A percentile compares a stretch with the other conserved stretches of the same genome.
These are phyloP conservation scores for Medicago arabica DNA, from an alignment of 306 rosid genomes.

Conservation along the genomic window DNA sequence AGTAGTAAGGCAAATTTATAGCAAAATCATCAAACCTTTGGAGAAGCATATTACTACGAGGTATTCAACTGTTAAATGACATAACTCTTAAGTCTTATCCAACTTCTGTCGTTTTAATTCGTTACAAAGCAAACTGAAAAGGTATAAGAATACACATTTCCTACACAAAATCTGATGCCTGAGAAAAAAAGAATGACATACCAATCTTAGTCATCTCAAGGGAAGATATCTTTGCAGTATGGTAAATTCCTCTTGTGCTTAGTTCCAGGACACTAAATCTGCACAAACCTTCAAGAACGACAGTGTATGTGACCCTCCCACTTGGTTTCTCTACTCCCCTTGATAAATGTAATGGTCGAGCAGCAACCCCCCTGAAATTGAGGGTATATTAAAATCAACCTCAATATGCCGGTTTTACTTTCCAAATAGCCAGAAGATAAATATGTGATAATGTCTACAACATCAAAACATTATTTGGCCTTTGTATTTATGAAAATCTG, in stretches of 20 bases:
- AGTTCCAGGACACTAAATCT: slow-evolving; percentile 93
- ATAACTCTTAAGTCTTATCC: slow-evolving; percentile 15
- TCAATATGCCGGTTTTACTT: slow-evolving; percentile 30
- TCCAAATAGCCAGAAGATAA: slow-evolving; percentile 21
- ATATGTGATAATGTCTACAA: slow-evolving; percentile 19
- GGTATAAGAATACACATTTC: slow-evolving; percentile 5
- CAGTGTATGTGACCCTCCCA: slow-evolving; percentile 96
- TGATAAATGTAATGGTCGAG: slow-evolving; percentile 93
- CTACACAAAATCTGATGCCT: slow-evolving; percentile 13
- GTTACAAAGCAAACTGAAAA: slow-evolving; percentile 11
- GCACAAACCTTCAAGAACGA: slow-evolving; percentile 96
- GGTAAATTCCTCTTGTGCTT: slow-evolving; percentile 95
- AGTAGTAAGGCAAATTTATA: background rate
- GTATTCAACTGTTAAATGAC: slow-evolving; percentile 12
- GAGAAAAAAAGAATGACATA: slow-evolving; percentile 43
- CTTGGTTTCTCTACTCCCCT: slow-evolving; percentile 99
- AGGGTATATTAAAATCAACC: slow-evolving; percentile 43
- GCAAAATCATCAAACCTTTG: slow-evolving; percentile 24
- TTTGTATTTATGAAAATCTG: slow-evolving; percentile 7
- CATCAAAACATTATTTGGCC: slow-evolving; percentile 1
- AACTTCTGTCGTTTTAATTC: slow-evolving; percentile 15
- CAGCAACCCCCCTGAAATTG: slow-evolving; percentile 92
- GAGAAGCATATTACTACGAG: slow-evolving; percentile 19
- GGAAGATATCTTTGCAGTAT: slow-evolving; percentile 90
- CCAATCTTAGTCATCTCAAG: slow-evolving; percentile 92